phyloP scores from a whole-genome alignment of 495 filamentous ascomycete species.

The Penicillium dipodomyicola region DNA sequence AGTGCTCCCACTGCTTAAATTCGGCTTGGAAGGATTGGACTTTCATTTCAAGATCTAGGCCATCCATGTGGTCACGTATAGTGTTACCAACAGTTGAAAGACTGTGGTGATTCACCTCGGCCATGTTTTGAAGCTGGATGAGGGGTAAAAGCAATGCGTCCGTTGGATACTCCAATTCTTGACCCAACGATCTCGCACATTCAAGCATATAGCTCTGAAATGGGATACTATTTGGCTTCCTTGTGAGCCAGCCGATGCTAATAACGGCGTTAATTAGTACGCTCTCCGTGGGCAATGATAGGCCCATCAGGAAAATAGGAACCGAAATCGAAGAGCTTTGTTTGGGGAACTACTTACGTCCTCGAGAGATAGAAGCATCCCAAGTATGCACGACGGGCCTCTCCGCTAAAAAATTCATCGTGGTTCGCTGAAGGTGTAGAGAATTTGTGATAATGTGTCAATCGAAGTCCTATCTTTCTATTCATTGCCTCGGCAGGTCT shows the following conservation, averaged over 20 bases:
- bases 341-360: background rate
- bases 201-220: constrained; percentile 3
- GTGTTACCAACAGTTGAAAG: background rate
- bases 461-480: background rate
- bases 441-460: background rate
- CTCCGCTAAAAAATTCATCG: background rate
- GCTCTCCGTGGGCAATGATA: background rate
- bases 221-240: background rate
- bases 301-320: background rate
- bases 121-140: constrained; percentile 2
- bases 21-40: constrained; percentile 1
- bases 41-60: background rate
- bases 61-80: background rate
- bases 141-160: background rate
- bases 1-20: background rate
- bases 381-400: background rate
- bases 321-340: background rate
- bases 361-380: background rate
- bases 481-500: background rate
- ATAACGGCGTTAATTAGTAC: background rate
- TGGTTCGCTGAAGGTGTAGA: background rate
- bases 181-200: background rate
- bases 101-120: background rate
- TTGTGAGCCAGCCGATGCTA: background rate
- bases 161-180: constrained; percentile 1